Conservation (phyloP, 352 stramenopile species). For the Globisporangium cederbergense region DNA sequence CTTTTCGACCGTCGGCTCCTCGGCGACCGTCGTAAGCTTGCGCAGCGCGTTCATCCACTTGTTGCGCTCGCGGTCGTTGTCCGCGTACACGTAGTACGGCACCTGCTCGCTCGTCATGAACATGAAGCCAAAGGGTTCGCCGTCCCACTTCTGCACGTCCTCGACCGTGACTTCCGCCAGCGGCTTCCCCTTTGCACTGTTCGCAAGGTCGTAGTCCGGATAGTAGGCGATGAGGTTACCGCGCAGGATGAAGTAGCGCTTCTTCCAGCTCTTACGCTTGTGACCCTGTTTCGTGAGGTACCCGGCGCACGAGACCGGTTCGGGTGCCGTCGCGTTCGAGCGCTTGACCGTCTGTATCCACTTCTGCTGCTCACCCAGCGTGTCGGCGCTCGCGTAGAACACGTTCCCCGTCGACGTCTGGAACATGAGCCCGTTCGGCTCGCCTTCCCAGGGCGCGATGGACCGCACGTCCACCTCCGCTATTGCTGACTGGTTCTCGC, state of each 20-base stretch:
- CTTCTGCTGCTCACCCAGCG: constrained; percentile 74
- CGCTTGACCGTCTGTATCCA: constrained; percentile 74
- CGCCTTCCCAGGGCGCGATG: constrained; percentile 74
- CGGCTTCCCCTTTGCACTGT: constrained; percentile 72
- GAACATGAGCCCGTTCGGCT: constrained; percentile 83
- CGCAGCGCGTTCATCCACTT: constrained; percentile 87
- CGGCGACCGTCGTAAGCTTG: constrained; percentile 65
- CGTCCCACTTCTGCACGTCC: constrained; percentile 84
- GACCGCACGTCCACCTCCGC: constrained; percentile 81
- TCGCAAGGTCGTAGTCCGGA: constrained; percentile 85
- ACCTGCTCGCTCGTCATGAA: constrained; percentile 88
- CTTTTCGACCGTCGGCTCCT: constrained; percentile 75
- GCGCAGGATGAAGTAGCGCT: constrained; percentile 86
- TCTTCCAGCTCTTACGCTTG: constrained; percentile 91
- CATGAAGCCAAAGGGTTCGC: constrained; percentile 86
- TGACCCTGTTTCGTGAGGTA: constrained; percentile 89
- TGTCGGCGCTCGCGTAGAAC: constrained; percentile 83
- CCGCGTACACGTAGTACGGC: constrained; percentile 89
- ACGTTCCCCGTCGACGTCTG: constrained; percentile 80
- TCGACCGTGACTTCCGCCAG: constrained; percentile 80
- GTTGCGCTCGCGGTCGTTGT: constrained; percentile 83
- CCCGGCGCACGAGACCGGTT: constrained; percentile 76
- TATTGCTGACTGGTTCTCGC: constrained; percentile 81
- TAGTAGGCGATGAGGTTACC: constrained; percentile 77
- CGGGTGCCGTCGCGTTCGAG: constrained; percentile 62